Evolutionary conservation across 2,329 filamentous ascomycete species (phyloP), one percentile per base, ranked within the genome.

Genomic region (Fusarium multiceps): DNA sequence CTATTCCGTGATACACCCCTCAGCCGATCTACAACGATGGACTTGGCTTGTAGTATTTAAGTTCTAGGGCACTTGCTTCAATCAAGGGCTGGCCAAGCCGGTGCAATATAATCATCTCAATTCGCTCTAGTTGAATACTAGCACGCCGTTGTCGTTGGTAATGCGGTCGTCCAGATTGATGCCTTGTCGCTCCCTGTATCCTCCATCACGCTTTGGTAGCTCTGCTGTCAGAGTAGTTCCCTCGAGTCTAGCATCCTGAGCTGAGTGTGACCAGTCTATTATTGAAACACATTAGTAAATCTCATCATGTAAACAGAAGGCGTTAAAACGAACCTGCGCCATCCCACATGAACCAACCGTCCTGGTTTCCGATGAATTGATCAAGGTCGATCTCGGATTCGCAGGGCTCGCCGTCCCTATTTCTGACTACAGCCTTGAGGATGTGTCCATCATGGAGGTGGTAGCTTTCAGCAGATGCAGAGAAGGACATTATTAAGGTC

Each of bases 231-330:
- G 34, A 12, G 6, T 7, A 37, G 34, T 37, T n/a, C 34, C 34
- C 18, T 37, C 34, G 3, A 37, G 18, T n/a, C 18, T 18, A 37
- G 18, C 34, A n/a, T 37, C 34, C 18, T 37, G 34, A 37, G 34
- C 34, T 0, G 34, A 37, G 34, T 37, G 34, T 6, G 34, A 37
- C 34, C 34, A 37, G 34, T 37, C 34, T 37, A 6, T n/a, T 3
- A 37, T 37, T 7, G 3, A 11, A n/a, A 4, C 5, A n/a, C 1
- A 12, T 37, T 11, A 37, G 34, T 12, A 6, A 37, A n/a, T 12
- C 3, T 0, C 18, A n/a, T 6, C 10, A 4, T 37, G 1, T 37
- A 7, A n/a, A 4, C 6, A 2, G 18, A n/a, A 37, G 6, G 2
- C 6, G 18, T 1, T 12, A 12, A 2, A 37, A 2, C 34, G 18